Evolutionary conservation across 2,329 filamentous ascomycete genomes (phyloP).

Genomic region (Colletotrichum tamarilloi): DNA sequence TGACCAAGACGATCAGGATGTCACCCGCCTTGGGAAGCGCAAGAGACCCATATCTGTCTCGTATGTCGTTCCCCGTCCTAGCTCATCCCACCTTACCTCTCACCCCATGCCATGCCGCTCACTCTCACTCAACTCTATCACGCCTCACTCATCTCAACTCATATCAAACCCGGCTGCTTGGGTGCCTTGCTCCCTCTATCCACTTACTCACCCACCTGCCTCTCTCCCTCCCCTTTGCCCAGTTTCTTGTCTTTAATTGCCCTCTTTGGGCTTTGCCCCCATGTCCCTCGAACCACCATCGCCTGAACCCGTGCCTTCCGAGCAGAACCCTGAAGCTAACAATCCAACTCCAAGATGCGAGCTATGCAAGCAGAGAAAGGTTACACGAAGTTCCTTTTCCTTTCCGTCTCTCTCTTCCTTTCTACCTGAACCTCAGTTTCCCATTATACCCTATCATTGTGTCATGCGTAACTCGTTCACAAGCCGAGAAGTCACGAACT

Average conservation of each 20-base stretch:
- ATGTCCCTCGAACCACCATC: slow-evolving; percentile 33
- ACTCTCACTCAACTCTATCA: slow-evolving; percentile 23
- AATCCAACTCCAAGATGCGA: slow-evolving; percentile 68
- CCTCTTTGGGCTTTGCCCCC: slow-evolving; percentile 10
- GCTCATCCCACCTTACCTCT: neutral
- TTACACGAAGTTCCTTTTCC: slow-evolving; percentile 49
- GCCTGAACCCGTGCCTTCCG: slow-evolving; percentile 33
- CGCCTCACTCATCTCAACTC: slow-evolving; percentile 27
- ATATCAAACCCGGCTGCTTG: neutral
- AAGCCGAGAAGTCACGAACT: neutral
- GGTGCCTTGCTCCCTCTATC: slow-evolving; percentile 9
- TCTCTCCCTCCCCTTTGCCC: slow-evolving; percentile 19
- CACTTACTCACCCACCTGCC: neutral
- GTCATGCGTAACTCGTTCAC: neutral
- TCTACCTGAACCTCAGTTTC: neutral
- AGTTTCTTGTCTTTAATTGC: slow-evolving; percentile 4
- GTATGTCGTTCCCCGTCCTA: slow-evolving; percentile 52
- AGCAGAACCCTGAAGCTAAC: slow-evolving; percentile 49
- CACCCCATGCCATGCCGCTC: slow-evolving; percentile 1
- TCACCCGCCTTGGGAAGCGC: slow-evolving; percentile 62
- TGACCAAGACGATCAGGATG: slow-evolving; percentile 58
- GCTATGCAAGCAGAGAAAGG: slow-evolving; percentile 84
- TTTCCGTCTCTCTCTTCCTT: neutral
- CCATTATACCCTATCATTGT: too few relatives aligned
- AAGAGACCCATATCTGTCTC: slow-evolving; percentile 71